Conservation (phyloP, 345 rosid genomes). For the Erucastrum elatum region DNA sequence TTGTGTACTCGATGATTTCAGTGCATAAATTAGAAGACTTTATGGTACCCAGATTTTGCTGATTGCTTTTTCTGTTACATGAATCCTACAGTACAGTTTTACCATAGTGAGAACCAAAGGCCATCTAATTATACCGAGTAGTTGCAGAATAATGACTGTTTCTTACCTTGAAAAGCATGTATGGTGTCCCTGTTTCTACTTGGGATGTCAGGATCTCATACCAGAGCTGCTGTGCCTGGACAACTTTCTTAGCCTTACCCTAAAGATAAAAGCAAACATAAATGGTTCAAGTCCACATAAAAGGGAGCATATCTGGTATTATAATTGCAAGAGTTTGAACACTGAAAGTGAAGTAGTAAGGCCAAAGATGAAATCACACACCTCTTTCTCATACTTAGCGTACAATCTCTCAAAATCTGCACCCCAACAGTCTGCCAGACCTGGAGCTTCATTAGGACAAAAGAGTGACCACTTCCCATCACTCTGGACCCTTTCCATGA, state of each 20-base stretch:
- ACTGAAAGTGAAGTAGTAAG: background rate
- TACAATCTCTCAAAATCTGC: conserved; percentile 72
- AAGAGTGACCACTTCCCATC: conserved; percentile 81
- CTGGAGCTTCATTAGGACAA: conserved; percentile 89
- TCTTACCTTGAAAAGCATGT: conserved; percentile 90
- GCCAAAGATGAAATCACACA: background rate
- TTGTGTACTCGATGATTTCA: conserved; percentile 83
- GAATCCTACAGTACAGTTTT: conserved; percentile 56
- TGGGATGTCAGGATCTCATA: conserved; percentile 83
- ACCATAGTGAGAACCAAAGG: background rate
- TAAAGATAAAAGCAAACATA: conserved; percentile 20
- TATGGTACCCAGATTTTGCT: conserved; percentile 92
- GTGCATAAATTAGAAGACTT: conserved; percentile 93
- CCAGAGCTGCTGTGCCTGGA: conserved; percentile 85
- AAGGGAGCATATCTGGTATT: background rate
- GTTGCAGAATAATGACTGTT: background rate
- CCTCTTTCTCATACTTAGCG: conserved; percentile 65
- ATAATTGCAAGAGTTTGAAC: background rate
- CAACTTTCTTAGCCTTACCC: conserved; percentile 94
- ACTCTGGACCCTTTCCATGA: conserved; percentile 87
- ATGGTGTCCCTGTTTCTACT: conserved; percentile 98
- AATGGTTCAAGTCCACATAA: background rate
- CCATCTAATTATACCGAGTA: background rate
- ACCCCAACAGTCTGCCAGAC: conserved; percentile 93
- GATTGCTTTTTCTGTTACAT: conserved; percentile 90